Conservation (phyloP, 208 protist genomes). For the Borovskyia barvae region DNA sequence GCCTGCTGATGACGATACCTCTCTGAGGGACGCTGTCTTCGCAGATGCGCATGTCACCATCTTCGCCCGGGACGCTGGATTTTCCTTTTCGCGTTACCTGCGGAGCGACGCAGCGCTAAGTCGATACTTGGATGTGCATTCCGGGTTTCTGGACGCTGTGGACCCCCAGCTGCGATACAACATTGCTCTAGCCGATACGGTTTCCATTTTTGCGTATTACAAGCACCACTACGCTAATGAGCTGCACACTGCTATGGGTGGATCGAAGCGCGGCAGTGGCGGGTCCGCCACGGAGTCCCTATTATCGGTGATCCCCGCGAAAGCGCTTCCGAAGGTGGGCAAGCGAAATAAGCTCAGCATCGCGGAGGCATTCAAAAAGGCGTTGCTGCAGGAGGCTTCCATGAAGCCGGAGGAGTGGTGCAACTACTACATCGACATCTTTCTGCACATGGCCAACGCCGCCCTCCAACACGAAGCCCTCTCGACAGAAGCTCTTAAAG, state of each 20-base stretch:
- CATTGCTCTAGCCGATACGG: constrained; percentile 81
- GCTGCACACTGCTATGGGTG: constrained; percentile 1
- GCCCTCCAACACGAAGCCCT: constrained; percentile 70
- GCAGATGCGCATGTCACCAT: constrained; percentile 82
- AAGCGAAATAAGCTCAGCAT: constrained; percentile 35
- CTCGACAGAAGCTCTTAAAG: constrained; percentile 12
- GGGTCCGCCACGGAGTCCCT: neutral
- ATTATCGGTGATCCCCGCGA: constrained; percentile 53
- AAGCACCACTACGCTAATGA: constrained; percentile 53
- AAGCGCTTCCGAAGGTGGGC: constrained; percentile 44
- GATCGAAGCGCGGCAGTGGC: constrained; percentile 4
- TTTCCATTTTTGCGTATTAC: constrained; percentile 73
- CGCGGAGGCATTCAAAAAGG: constrained; percentile 65
- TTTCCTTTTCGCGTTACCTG: constrained; percentile 64
- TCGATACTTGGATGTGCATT: constrained; percentile 58
- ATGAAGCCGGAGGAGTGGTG: constrained; percentile 92
- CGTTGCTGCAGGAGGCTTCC: constrained; percentile 60
- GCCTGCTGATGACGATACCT: constrained; percentile 61
- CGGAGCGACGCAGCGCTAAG: constrained; percentile 41
- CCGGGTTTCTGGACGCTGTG: constrained; percentile 24
- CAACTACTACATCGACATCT: constrained; percentile 80
- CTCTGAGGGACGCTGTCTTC: constrained; percentile 48
- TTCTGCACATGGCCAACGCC: constrained; percentile 79
- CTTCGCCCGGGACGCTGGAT: constrained; percentile 76
- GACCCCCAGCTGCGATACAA: constrained; percentile 62